Conservation (phyloP, 257 asterid species). For the Solanum clarkiae region DNA sequence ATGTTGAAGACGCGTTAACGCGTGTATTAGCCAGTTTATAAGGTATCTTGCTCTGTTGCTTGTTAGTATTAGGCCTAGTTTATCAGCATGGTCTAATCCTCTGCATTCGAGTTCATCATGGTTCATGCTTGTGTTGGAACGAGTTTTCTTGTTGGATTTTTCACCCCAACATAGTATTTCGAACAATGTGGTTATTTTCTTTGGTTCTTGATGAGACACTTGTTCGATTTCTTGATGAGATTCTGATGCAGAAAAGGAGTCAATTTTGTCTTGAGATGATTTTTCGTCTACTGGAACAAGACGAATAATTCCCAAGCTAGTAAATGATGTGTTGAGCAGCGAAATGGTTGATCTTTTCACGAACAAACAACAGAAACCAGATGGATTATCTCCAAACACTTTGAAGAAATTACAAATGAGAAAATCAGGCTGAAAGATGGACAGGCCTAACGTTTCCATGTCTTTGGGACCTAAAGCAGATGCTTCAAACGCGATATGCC, state of each 20-base stretch:
- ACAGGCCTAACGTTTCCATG: slow-evolving; percentile 85
- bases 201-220: neutral
- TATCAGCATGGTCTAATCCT: slow-evolving; percentile 69
- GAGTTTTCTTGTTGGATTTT: neutral
- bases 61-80: slow-evolving; percentile 46
- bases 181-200: slow-evolving; percentile 4
- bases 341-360: slow-evolving; percentile 44
- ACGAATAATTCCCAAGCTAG: slow-evolving; percentile 44
- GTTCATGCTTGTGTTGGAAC: neutral
- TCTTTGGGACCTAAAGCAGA: slow-evolving; percentile 64
- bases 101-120: slow-evolving; percentile 23
- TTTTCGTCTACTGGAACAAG: slow-evolving; percentile 22
- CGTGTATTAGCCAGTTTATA: slow-evolving; percentile 62
- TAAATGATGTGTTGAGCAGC: slow-evolving; percentile 13
- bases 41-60: slow-evolving; percentile 43
- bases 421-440: slow-evolving; percentile 68
- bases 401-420: slow-evolving; percentile 59
- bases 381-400: slow-evolving; percentile 74
- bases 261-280: neutral
- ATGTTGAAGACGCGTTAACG: slow-evolving; percentile 41
- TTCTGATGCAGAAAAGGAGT: neutral
- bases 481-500: slow-evolving; percentile 84
- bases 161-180: slow-evolving; percentile 11
- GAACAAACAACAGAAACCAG: slow-evolving; percentile 66
- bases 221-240: neutral